phyloP scores from a whole-genome alignment of 2,329 filamentous ascomycete genomes.

The Pseudogymnoascus sp. region DNA sequence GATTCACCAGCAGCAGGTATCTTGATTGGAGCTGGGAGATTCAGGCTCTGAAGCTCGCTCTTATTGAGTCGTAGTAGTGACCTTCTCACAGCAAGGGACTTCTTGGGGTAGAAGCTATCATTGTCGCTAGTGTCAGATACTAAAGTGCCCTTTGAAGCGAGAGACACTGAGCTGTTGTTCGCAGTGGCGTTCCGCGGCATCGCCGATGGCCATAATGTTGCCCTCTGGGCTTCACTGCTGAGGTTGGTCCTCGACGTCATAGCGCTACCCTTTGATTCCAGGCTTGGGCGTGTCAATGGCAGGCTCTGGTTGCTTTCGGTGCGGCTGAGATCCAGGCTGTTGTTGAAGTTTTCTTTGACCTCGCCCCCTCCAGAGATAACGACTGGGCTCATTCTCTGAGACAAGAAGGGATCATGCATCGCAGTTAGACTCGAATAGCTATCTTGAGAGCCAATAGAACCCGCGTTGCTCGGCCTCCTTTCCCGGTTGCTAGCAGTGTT shows the following conservation, averaged over 20 bases:
- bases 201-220: slow-evolving; percentile 46
- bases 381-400: slow-evolving; percentile 55
- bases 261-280: slow-evolving; percentile 34
- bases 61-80: slow-evolving; percentile 44
- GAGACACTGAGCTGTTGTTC: slow-evolving; percentile 10
- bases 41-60: slow-evolving; percentile 35
- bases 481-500: slow-evolving; percentile 41
- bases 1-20: slow-evolving; percentile 33
- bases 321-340: slow-evolving; percentile 38
- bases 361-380: slow-evolving; percentile 54
- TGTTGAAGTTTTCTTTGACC: slow-evolving; percentile 51
- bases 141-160: slow-evolving; percentile 6
- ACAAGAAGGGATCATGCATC: slow-evolving; percentile 46
- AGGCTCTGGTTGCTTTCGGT: slow-evolving; percentile 44
- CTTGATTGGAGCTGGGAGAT: slow-evolving; percentile 45
- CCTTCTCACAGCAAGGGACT: slow-evolving; percentile 45
- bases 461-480: slow-evolving; percentile 28
- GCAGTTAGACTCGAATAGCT: slow-evolving; percentile 35
- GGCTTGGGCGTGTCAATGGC: slow-evolving; percentile 32
- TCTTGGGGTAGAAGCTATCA: slow-evolving; percentile 38
- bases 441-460: slow-evolving; percentile 40
- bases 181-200: slow-evolving; percentile 31
- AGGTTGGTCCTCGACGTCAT: slow-evolving; percentile 19
- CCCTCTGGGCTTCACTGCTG: slow-evolving; percentile 31
- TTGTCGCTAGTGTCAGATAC: slow-evolving; percentile 48